Evolutionary conservation across 257 asterid genomes (phyloP).

Genomic region (Solanum rostratum): DNA sequence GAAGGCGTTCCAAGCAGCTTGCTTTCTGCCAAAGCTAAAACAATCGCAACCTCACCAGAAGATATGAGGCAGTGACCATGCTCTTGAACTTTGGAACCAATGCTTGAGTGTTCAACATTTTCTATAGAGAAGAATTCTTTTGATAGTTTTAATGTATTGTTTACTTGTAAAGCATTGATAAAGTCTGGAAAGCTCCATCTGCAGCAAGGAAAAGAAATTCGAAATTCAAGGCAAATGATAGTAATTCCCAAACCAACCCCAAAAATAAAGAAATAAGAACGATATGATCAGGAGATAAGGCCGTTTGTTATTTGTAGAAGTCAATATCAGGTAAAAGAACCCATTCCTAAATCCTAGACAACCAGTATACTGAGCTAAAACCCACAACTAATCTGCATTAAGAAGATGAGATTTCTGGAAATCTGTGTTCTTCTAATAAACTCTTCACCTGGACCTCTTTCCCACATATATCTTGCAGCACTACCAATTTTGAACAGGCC

Average conservation of each 20-base stretch:
- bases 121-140: conserved; percentile 23
- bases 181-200: conserved; percentile 12
- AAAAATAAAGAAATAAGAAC: neutral
- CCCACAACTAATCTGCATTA: neutral
- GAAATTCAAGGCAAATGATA: neutral
- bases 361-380: neutral
- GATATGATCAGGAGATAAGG: neutral
- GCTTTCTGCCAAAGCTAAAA: conserved; percentile 35
- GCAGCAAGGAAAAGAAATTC: neutral
- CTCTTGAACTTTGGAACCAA: conserved; percentile 27
- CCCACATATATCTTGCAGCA: neutral
- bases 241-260: neutral
- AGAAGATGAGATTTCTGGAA: neutral
- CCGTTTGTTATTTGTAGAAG: neutral
- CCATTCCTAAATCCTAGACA: neutral
- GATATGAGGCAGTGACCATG: conserved; percentile 44
- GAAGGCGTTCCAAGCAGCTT: conserved; percentile 13
- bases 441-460: neutral
- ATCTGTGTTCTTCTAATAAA: neutral
- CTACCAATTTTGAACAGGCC: neutral
- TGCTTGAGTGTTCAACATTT: conserved; percentile 20
- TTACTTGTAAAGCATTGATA: conserved; percentile 27
- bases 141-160: conserved; percentile 29
- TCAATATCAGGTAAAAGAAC: neutral
- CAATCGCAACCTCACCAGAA: conserved; percentile 58